Conservation (phyloP, 2,329 filamentous ascomycete species). For the Polytolypa hystricis region DNA sequence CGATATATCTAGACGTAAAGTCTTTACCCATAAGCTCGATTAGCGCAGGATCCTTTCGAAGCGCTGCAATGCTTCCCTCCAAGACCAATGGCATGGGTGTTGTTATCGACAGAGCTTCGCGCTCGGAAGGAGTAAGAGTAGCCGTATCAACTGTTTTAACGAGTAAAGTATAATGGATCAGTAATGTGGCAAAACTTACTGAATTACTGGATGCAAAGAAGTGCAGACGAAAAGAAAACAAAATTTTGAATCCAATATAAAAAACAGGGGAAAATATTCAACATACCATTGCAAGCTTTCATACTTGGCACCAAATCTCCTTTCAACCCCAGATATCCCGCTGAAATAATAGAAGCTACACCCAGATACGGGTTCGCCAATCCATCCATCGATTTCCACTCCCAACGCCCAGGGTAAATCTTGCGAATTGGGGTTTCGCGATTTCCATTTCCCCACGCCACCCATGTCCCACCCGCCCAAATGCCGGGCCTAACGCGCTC, state of each 20-base stretch:
- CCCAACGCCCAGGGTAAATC: slow-evolving; percentile 15
- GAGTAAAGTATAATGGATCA: too few relatives aligned
- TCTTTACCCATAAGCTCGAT: slow-evolving; percentile 19
- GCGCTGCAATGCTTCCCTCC: slow-evolving; percentile 22
- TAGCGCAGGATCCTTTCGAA: slow-evolving; percentile 21
- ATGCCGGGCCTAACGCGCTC: slow-evolving; percentile 54
- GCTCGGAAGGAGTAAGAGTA: slow-evolving; percentile 19
- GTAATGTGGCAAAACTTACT: too few relatives aligned
- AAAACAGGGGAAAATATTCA: neutral
- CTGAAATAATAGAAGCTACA: slow-evolving; percentile 15
- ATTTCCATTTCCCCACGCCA: slow-evolving; percentile 64
- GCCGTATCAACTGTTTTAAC: slow-evolving; percentile 23
- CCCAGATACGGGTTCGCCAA: slow-evolving; percentile 20
- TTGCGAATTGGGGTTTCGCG: slow-evolving; percentile 17
- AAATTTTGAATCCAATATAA: neutral
- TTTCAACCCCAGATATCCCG: slow-evolving; percentile 11
- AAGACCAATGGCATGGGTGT: slow-evolving; percentile 25
- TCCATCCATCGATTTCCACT: slow-evolving; percentile 19
- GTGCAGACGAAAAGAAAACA: neutral
- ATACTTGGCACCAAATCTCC: slow-evolving; percentile 4
- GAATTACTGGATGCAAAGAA: too few relatives aligned
- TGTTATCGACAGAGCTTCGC: slow-evolving; percentile 27
- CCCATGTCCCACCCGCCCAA: slow-evolving; percentile 70
- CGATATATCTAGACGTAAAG: slow-evolving; percentile 17
- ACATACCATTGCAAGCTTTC: slow-evolving; percentile 15